Evolutionary conservation across 1,139 yeast species (phyloP), one percentile per base, ranked within the genome.

Genomic region (Meyerozyma elateridarum): DNA sequence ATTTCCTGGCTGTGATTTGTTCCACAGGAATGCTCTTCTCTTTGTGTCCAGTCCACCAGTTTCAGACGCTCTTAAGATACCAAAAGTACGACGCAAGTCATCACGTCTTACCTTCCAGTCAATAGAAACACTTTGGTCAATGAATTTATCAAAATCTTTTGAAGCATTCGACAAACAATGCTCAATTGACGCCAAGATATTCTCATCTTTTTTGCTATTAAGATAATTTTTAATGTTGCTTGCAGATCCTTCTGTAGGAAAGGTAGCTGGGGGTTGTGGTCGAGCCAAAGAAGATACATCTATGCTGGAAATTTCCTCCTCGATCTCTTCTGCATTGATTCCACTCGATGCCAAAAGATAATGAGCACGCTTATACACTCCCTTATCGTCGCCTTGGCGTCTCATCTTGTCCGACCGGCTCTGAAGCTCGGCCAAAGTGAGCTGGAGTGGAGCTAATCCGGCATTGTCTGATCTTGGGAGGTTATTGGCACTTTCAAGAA

Each of bases 331-430:
- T 28, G 94, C 85, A 36, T 87, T 81, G 34, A 89, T 71, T 0
- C 96, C 96, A 50, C 93, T 83, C 1, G 93, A 85, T 2, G 96
- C 96, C 35, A 91, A 67, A 29, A 89, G 62, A 52, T 89, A 89
- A 49, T 88, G 96, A 0, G 96, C 97, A 47, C 83, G 85, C 2
- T 95, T 85, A 51, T 74, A 83, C 34, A 36, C 35, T 40, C 77
- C 74, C 13, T 61, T 45, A 20, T 56, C 57, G 8, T 59, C 66
- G 25, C 66, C 59, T 20, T 55, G 58, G 39, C 69, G 71, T 37
- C 89, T 70, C 45, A 84, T 61, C 36, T 71, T 73, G 36, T 67
- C 68, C 0, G 94, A 81, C 40, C 84, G 76, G 44, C 80, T 73
- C 45, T 79, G 79, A 45, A 89, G 75, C 59, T 88, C 96, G 40